phyloP scores from a whole-genome alignment of 78 protist genomes.

The Dictyostelium intermedium region DNA sequence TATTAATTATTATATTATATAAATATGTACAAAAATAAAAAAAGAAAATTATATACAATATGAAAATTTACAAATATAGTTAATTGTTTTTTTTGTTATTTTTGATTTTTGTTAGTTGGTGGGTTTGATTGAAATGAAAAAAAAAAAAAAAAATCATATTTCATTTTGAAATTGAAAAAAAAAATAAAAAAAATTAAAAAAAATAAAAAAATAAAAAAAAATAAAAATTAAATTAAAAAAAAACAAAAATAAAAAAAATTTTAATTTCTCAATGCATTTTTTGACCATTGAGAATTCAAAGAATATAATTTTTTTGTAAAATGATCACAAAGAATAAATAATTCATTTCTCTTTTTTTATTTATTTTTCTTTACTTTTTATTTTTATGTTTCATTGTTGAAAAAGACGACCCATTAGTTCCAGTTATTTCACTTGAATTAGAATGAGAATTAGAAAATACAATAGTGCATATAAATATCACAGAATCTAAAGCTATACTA shows the following conservation, averaged over 20 bases:
- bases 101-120: not conserved
- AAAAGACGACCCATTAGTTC: no score
- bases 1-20: no score
- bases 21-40: no score
- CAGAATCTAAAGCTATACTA: no score
- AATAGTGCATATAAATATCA: no score
- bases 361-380: no score
- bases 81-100: no score
- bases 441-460: no score
- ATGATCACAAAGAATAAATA: not conserved
- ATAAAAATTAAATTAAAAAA: not conserved
- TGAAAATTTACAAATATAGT: not conserved
- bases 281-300: not conserved
- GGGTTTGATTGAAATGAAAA: not conserved
- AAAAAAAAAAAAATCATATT: not conserved
- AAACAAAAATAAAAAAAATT: not conserved
- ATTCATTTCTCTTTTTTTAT: not conserved
- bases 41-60: not conserved
- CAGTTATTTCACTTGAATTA: no score
- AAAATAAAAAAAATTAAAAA: not conserved
- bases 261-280: no score
- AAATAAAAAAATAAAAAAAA: not conserved
- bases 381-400: no score
- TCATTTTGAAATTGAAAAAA: no score
- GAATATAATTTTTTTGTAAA: not conserved